Conservation (phyloP, 495 filamentous ascomycete genomes). For the Xylaria nigripes region DNA sequence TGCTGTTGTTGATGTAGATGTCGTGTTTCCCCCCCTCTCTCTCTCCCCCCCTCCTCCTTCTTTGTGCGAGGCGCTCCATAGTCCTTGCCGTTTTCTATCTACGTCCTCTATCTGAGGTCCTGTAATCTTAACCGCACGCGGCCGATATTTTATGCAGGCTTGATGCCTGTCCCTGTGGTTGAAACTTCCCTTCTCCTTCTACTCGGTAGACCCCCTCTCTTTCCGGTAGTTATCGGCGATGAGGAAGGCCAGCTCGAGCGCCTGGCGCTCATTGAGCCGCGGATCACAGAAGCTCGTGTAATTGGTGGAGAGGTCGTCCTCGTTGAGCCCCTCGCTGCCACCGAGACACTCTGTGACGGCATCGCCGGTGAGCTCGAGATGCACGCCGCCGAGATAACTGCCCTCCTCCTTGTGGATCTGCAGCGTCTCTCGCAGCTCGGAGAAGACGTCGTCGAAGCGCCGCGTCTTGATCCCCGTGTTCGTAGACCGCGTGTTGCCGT, state of each 20-base stretch:
- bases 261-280: constrained; percentile 93
- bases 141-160: no score
- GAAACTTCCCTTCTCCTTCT: background rate
- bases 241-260: constrained; percentile 87
- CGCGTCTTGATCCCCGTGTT: constrained; percentile 77
- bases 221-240: constrained; percentile 68
- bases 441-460: constrained; percentile 76
- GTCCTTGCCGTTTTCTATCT: no score
- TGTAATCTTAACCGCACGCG: no score
- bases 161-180: no score
- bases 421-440: constrained; percentile 70
- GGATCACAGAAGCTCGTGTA: constrained; percentile 97
- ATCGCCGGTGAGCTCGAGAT: constrained; percentile 91
- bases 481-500: constrained; percentile 73
- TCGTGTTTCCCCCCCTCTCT: no score
- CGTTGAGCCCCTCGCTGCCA: constrained; percentile 76
- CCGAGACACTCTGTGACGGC: constrained; percentile 94
- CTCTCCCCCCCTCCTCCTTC: no score
- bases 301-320: constrained; percentile 76
- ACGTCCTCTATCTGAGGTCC: no score
- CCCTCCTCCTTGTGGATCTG: constrained; percentile 74
- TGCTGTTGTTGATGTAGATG: no score
- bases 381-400: constrained; percentile 85
- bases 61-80: no score
- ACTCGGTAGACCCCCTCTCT: constrained; percentile 20